Conservation (phyloP, 257 asterid genomes). For the Perilla frutescens region DNA sequence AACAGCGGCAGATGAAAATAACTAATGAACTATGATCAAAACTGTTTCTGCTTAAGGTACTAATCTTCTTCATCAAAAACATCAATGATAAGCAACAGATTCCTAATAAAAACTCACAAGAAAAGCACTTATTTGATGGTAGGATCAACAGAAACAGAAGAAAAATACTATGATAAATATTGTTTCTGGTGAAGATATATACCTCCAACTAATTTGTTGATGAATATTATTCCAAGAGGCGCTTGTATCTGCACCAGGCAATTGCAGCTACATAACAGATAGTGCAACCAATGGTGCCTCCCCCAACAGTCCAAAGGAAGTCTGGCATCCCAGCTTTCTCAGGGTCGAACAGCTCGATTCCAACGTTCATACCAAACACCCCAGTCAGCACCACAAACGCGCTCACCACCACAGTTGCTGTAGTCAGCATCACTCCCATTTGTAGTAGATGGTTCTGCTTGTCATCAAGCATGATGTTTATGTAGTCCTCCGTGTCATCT, state of each 20-base stretch:
- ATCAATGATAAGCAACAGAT: neutral
- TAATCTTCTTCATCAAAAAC: too few species aligned
- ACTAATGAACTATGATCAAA: too few species aligned
- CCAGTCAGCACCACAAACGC: constrained; percentile 76
- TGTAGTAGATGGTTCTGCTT: constrained; percentile 87
- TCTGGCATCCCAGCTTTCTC: constrained; percentile 47
- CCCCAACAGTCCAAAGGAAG: constrained; percentile 69
- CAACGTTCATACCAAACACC: constrained; percentile 74
- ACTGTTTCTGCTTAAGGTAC: too few species aligned
- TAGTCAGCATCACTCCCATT: constrained; percentile 77
- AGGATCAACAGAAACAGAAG: too few species aligned
- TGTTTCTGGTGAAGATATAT: too few species aligned
- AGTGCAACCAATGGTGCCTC: constrained; percentile 53
- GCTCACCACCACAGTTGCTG: constrained; percentile 75
- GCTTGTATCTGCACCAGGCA: constrained; percentile 68
- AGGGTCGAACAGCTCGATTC: constrained; percentile 49
- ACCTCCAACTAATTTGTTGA: too few species aligned
- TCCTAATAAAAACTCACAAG: neutral
- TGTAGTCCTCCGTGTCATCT: constrained; percentile 89
- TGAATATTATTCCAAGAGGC: constrained; percentile 37
- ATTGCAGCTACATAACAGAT: constrained; percentile 59
- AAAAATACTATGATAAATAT: too few species aligned
- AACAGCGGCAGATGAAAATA: too few species aligned
- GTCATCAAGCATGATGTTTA: constrained; percentile 90
- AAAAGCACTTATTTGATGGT: too few species aligned